Base-by-base conservation (phyloP, 1,284 basidiomycete species). In the Malassezia yamatoensis region DNA sequence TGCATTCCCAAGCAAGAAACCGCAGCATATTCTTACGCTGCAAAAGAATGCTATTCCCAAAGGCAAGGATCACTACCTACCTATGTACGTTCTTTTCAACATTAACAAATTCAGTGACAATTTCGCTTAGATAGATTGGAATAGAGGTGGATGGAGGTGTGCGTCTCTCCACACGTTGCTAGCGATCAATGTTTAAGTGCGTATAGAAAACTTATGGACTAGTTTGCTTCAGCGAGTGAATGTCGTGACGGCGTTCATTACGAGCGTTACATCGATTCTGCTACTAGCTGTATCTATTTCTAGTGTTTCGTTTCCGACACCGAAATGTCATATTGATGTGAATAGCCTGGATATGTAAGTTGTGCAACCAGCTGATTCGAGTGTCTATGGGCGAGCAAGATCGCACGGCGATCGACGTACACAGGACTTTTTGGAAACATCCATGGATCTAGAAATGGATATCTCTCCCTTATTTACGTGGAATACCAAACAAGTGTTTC, bases 401-500 rank as follows among this genome's bases (percentile, higher is more conserved):
- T 71, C 63, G 62, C 69, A 67, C 46, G 50, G 61, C 49, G 69
- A 70, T 47, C 53, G 64, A 10, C 58, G 59, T 45, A 49, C 55
- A 16, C 74, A 72, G 46, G 67, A 69, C 41, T 70, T 64, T 59
- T 44, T 66, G 35, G 51, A 65, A 53, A 61, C 64, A 12, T 40
- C 46, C 11, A 52, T 66, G 45, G 59, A 66, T 48, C 51, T 63
- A 33, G 59, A 53, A 24, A 58, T 67, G 86, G 89, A 93, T 76
- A 78, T 91, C 12, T 78, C 80, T 11, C 81, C 87, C 3, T 78
- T 93, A 16, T 93, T 91, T 77, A 80, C 88, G 74, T 93, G 89
- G 88, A 93, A 93, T 74, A 93, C 89, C 11, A 93, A 93, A 75
- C 89, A 93, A 72, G 74, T 93, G 15, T 91, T 93, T 71, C 75